A percentile compares a stretch with the other conserved stretches of the same genome.
phyloP scores from a whole-genome alignment of 192 early-diverging fungal genomes.

The Coemansia sp. region DNA sequence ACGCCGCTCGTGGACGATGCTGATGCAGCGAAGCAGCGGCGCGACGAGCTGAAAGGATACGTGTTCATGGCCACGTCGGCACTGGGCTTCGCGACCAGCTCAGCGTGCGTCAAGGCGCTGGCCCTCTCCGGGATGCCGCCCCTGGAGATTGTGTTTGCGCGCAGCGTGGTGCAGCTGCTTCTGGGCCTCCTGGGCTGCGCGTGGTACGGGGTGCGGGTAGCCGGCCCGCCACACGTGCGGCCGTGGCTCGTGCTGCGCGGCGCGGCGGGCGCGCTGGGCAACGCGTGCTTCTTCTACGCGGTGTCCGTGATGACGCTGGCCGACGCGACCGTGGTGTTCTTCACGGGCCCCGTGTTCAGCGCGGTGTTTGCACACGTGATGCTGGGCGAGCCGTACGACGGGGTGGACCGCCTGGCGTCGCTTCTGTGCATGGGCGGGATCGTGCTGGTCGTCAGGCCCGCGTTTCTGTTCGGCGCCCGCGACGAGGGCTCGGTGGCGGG shows the following conservation, averaged over 20 bases:
- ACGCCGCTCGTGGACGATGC: background rate
- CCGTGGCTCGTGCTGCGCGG: conserved; percentile 65
- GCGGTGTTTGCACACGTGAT: conserved; percentile 62
- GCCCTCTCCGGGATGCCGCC: conserved; percentile 58
- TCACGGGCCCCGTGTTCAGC: conserved; percentile 74
- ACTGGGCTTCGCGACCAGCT: conserved; percentile 69
- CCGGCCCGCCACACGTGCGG: conserved; percentile 56
- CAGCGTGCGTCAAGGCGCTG: conserved; percentile 66
- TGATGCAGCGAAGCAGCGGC: conserved; percentile 9
- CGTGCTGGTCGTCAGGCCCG: conserved; percentile 60
- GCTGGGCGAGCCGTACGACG: conserved; percentile 64
- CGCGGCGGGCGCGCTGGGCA: conserved; percentile 60
- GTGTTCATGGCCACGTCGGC: conserved; percentile 67
- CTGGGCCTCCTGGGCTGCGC: conserved; percentile 59
- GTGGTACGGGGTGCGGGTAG: conserved; percentile 52
- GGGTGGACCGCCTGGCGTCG: conserved; percentile 57
- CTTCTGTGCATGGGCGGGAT: conserved; percentile 62
- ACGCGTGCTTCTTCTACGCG: conserved; percentile 71
- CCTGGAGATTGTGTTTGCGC: conserved; percentile 70
- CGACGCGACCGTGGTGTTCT: conserved; percentile 78
- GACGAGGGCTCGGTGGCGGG: conserved; percentile 56
- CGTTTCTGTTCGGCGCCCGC: conserved; percentile 38
- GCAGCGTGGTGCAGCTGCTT: conserved; percentile 64
- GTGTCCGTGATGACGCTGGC: conserved; percentile 66
- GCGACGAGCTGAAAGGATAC: conserved; percentile 40